Base-by-base conservation (phyloP, 345 rosid genomes). In the Eucalyptus polybractea region DNA sequence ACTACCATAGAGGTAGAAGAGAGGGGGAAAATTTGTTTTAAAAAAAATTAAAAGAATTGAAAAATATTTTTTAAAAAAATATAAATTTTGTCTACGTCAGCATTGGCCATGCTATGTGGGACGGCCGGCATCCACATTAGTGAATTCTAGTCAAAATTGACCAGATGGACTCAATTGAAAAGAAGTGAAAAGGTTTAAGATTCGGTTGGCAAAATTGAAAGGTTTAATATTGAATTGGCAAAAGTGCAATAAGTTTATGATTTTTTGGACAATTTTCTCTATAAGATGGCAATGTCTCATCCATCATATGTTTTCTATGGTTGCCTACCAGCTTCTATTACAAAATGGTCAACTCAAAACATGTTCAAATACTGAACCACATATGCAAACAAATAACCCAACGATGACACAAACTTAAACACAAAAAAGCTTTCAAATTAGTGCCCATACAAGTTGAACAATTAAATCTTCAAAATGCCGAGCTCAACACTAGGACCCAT, bases 91-190 rank as follows among this genome's bases (percentile, higher is more conserved):
- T 53, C 24, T 2, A 19, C 2, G 0, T 19, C 2, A 17, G 5
- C 54, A 51, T 7, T 51, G 2, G 8, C 2, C 56, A 4, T 53
- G 24, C 56, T 53, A 53, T 53, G 24, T 19, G 10, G 5, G 56
- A 19, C 0, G 5, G 10, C 2, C 1, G 4, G 0, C 10, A 53
- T 53, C 24, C 10, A 53, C 4, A 53, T 19, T 0, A 17, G 2
- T 8, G 10, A 19, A 53, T 53, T 53, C 4, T 1, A 53, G 1
- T 53, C 10, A 53, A 53, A 53, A 53, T 53, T 53, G 9, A 53
- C 24, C 0, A 19, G 1, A 53, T 53, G 0, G 5, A 53, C 24
- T 53, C 24, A 19, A 3, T 53, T 53, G 24, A 19, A 17, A 53
- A 53, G 10, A 53, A 53, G 10, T 53, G 10, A 53, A 53, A 53